Evolutionary conservation across 495 filamentous ascomycete species (phyloP).

Genomic region (Talaromyces trachyspermus): DNA sequence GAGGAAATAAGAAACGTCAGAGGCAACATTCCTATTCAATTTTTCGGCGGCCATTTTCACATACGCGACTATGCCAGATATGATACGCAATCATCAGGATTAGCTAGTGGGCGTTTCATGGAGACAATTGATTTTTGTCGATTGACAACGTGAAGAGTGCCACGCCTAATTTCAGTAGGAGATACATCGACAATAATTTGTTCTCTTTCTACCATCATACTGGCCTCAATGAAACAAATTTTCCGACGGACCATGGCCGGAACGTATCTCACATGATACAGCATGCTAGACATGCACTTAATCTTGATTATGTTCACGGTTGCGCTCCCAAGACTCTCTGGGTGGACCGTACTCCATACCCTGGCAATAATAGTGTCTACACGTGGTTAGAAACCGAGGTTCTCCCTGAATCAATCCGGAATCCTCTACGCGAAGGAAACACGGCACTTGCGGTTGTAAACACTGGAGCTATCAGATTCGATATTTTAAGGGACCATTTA

Average conservation of each 20-base stretch:
- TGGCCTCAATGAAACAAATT: conserved; percentile 57
- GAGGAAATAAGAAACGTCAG: conserved; percentile 68
- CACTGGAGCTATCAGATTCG: conserved; percentile 86
- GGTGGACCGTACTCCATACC: conserved; percentile 70
- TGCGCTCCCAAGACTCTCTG: conserved; percentile 78
- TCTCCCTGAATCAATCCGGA: conserved; percentile 54
- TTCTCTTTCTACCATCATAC: conserved; percentile 79
- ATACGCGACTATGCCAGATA: conserved; percentile 79
- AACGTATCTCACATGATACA: conserved; percentile 69
- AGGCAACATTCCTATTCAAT: conserved; percentile 79
- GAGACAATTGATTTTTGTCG: conserved; percentile 95
- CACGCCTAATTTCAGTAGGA: conserved; percentile 57
- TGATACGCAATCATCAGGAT: conserved; percentile 69
- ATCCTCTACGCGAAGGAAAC: conserved; percentile 37
- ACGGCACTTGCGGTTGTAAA: conserved; percentile 72
- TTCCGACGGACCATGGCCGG: conserved; percentile 69
- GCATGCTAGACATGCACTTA: conserved; percentile 56
- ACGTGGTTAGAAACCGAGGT: conserved; percentile 71
- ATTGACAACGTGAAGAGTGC: conserved; percentile 45
- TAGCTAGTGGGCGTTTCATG: conserved; percentile 92
- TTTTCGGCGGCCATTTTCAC: conserved; percentile 90
- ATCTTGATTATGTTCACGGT: conserved; percentile 67
- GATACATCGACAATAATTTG: conserved; percentile 94
- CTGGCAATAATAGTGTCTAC: conserved; percentile 63
- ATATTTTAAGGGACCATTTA: conserved; percentile 91